Evolutionary conservation across 352 stramenopile genomes (phyloP), one percentile per base, ranked within the genome.

Genomic region (Globisporangium viniferum): DNA sequence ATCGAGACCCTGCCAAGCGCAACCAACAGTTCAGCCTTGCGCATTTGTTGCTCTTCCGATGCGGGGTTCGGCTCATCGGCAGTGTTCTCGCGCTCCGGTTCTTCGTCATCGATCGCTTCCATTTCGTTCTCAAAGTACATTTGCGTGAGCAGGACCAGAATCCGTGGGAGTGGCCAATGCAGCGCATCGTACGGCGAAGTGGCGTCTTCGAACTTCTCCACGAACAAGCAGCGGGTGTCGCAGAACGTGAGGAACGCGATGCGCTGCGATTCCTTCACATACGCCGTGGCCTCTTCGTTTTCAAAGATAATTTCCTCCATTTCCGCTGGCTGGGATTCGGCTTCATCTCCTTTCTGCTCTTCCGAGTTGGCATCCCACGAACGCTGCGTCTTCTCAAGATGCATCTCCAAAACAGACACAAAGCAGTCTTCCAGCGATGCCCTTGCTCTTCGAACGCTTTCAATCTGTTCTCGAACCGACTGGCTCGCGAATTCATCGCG

Each of bases 61-160:
- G 12, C 60, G 22, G 14, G 20, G 18, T 18, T 35, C 18, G n/a
- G n/a, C 12, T 88, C 76, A 24, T 82, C 73, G n/a, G 20, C 2
- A 18, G 36, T 46, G 6, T 54, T 59, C 31, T 71, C 66, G n/a
- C 14, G 53, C 69, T 92, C 84, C 10, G 73, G 76, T 10, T 92
- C 74, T 22, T 87, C 76, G 56, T 75, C 53, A 10, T 59, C 58
- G 5, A 20, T 27, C 33, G 70, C 44, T 53, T 88, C 75, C 75
- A 88, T 94, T 57, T 89, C 81, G 59, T 79, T 88, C 63, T 95
- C 86, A 69, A 94, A 96, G 68, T 91, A 89, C 73, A 90, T 90
- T 66, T 94, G 88, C 6, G 82, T 91, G 7, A 96, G 69, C 51
- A 89, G 55, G 35, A 91, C 63, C 3, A 96, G 73, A 24, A 84